A percentile compares a stretch with the other conserved stretches of the same genome.
These are phyloP conservation scores for Uronychia setigera DNA, from an alignment of 73 alveolate species.

Conservation along the genomic window DNA sequence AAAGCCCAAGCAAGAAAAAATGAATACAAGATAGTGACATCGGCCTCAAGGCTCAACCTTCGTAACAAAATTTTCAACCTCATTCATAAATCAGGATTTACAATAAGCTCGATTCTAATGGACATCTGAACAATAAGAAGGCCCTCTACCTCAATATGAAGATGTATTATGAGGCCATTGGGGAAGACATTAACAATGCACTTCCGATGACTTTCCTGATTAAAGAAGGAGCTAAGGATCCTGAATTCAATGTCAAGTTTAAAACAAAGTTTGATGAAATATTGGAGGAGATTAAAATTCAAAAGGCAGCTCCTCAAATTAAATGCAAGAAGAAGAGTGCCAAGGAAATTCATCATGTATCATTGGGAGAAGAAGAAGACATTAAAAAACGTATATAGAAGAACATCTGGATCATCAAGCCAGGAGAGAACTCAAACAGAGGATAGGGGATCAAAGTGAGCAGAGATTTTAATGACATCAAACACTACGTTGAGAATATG, in stretches of 20 bases:
- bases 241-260: background rate
- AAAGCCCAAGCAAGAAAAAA: background rate
- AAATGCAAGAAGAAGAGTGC: background rate
- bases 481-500: conserved; percentile 36
- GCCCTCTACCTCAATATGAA: background rate
- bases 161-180: background rate
- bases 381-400: background rate
- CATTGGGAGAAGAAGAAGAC: background rate
- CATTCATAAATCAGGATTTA: background rate
- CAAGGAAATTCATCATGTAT: background rate
- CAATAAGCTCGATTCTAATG: background rate
- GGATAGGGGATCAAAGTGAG: conserved; percentile 67
- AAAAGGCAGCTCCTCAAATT: background rate
- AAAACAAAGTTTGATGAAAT: background rate
- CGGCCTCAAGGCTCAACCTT: too few species aligned
- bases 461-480: conserved; percentile 52
- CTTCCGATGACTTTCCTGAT: background rate
- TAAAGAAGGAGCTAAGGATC: background rate
- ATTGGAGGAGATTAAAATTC: background rate
- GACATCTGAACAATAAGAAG: background rate
- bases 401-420: conserved; percentile 68
- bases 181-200: background rate
- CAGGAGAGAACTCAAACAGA: conserved; percentile 76
- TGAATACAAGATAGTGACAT: background rate
- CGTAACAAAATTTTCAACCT: too few species aligned